These are phyloP conservation scores for Aspergillus bertholletiae DNA, from an alignment of 495 filamentous ascomycete genomes.

Conservation along the genomic window DNA sequence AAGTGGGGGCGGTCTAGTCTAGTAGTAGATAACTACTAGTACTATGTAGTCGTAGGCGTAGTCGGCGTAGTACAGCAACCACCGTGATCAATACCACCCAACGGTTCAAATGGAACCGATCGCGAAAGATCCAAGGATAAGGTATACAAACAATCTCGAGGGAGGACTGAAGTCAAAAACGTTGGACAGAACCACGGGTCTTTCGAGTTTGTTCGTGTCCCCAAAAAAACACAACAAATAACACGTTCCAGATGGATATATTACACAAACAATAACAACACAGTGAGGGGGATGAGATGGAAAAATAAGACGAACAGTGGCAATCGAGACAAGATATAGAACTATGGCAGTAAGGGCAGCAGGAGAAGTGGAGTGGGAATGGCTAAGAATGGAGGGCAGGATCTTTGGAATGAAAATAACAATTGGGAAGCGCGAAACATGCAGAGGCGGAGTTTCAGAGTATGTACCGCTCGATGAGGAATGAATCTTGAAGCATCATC, in stretches of 20 bases:
- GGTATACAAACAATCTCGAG: background rate
- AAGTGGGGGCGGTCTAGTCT: constrained; percentile 10
- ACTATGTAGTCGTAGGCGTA: no score
- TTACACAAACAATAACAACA: background rate
- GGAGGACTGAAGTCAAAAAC: background rate
- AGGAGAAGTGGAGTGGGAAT: background rate
- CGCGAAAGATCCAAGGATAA: background rate
- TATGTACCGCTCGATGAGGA: background rate
- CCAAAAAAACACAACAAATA: background rate
- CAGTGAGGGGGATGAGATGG: constrained; percentile 4
- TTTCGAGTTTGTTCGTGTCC: background rate
- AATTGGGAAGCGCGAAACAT: constrained; percentile 9
- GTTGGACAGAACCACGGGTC: background rate
- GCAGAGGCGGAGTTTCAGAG: constrained; percentile 5
- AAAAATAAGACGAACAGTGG: constrained; percentile 3
- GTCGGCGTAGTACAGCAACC: background rate
- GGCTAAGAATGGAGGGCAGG: constrained; percentile 10
- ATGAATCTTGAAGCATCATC: background rate
- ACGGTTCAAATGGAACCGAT: background rate
- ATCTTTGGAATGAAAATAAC: background rate
- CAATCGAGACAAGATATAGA: constrained; percentile 7
- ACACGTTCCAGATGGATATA: background rate
- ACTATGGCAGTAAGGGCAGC: background rate
- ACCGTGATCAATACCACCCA: background rate
- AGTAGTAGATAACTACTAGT: background rate